Evolutionary conservation across 1,139 yeast species (phyloP), one percentile per base, ranked within the genome.

Genomic region (Citeromyces hawaiiensis): DNA sequence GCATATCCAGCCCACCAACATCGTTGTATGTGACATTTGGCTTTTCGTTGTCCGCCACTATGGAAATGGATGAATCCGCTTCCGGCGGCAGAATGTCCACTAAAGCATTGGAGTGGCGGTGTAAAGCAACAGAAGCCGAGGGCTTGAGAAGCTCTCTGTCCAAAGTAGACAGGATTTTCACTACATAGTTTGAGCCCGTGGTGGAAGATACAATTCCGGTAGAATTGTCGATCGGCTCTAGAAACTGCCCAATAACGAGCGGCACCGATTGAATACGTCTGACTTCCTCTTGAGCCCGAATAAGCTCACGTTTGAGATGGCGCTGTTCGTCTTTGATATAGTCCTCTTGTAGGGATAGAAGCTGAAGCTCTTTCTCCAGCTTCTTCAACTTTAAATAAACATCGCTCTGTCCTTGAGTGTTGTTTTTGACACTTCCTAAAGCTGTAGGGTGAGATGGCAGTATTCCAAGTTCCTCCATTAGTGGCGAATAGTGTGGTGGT

Each of bases 1-100:
- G 99, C 94, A 88, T 88, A 60, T 93, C 99, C 57, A 93, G 70
- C 37, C 98, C 99, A 61, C 99, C 99, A 41, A 93, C 96, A 60
- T 93, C 98, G 36, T 87, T 86, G 51, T 83, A 83, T 5, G 87
- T 73, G 35, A 83, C 88, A 42, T 57, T 57, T 25, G 62, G 62
- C 41, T 83, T 83, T 60, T 93, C 94, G 53, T 86, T 85, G 36
- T 88, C 94, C 35, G 96, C 93, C 53, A 93, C 83, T 59, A 93
- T 87, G 33, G 97, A 81, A 48, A 93, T 91, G 36, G 94, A 80
- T 2, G 97, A 87, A 56, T 93, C 99, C 1, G 98, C 97, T 68
- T 93, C 98, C 29, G 98, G 98, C 23, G 98, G 98, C 54, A 93
- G 67, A 43, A 93, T 91, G 59, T 91, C 98, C 40, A 93, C 98